Evolutionary conservation across 441 rosid genomes (phyloP).

Genomic region (Adansonia madagascariensis): DNA sequence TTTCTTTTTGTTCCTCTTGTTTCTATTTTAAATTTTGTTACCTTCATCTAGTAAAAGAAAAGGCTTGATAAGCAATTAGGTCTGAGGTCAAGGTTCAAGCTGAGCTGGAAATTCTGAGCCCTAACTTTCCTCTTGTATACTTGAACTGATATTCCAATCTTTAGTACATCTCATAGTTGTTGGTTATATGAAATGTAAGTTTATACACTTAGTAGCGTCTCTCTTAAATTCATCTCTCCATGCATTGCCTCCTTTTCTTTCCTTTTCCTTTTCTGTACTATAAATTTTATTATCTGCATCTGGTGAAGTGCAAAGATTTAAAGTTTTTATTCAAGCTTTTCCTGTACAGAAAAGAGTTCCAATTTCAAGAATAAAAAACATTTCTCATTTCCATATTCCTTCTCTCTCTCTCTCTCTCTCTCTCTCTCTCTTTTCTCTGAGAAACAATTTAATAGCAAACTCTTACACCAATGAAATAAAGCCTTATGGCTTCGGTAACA

Average conservation of each 20-base stretch:
- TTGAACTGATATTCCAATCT: background rate
- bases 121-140: background rate
- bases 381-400: background rate
- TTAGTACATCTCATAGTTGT: background rate
- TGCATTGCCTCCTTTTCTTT: background rate
- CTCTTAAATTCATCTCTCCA: background rate
- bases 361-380: background rate
- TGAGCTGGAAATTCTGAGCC: background rate
- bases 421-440: background rate
- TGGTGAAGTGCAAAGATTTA: background rate
- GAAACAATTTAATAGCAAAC: background rate
- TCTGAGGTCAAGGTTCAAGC: background rate
- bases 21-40: background rate
- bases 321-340: background rate
- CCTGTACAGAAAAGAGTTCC: background rate
- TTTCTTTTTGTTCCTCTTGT: background rate
- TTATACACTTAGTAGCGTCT: background rate
- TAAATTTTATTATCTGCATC: background rate
- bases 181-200: background rate
- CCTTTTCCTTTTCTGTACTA: background rate
- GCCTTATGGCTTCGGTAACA: background rate
- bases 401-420: no score
- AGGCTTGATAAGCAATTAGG: background rate
- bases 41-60: background rate
- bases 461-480: background rate